Conservation (phyloP, 768 basidiomycete species). For the Termitomyces heimii region DNA sequence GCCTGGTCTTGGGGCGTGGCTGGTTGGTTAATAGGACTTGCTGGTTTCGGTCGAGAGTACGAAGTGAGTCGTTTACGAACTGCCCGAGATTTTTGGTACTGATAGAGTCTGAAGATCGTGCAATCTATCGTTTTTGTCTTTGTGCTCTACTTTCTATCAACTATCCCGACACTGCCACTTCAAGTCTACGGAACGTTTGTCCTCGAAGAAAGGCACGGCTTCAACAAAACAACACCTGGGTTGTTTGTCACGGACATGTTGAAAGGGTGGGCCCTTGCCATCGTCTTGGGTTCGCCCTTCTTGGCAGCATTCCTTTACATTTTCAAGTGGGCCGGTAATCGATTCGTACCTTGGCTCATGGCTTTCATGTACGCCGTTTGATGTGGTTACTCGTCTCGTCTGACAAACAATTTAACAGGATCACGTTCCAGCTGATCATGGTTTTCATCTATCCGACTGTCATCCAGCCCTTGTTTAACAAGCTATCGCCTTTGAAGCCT, state of each 20-base stretch:
- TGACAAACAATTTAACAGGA: constrained; percentile 32
- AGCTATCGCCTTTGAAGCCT: constrained; percentile 76
- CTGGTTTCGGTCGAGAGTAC: constrained; percentile 66
- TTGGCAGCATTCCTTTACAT: constrained; percentile 82
- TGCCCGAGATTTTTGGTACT: not conserved
- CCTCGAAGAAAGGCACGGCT: constrained; percentile 91
- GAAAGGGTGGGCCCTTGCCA: constrained; percentile 71
- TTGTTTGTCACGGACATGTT: constrained; percentile 77
- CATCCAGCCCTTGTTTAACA: constrained; percentile 97
- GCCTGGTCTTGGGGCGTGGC: constrained; percentile 77
- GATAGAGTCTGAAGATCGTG: constrained; percentile 47
- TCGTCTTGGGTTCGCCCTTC: constrained; percentile 78
- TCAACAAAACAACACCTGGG: constrained; percentile 85
- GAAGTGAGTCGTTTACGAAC: constrained; percentile 44
- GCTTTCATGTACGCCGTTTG: constrained; percentile 68
- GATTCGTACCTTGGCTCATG: constrained; percentile 93
- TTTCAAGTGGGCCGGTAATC: constrained; percentile 90
- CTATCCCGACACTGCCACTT: constrained; percentile 68
- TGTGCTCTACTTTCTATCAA: constrained; percentile 58
- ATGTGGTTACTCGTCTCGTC: not conserved
- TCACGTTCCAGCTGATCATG: constrained; percentile 81
- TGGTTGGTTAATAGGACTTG: constrained; percentile 40
- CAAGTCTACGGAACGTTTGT: constrained; percentile 87
- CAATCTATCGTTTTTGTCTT: constrained; percentile 80
- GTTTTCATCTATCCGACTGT: constrained; percentile 77